Conservation (phyloP, 179 eudicot genomes). For the Gypsophila paniculata region DNA sequence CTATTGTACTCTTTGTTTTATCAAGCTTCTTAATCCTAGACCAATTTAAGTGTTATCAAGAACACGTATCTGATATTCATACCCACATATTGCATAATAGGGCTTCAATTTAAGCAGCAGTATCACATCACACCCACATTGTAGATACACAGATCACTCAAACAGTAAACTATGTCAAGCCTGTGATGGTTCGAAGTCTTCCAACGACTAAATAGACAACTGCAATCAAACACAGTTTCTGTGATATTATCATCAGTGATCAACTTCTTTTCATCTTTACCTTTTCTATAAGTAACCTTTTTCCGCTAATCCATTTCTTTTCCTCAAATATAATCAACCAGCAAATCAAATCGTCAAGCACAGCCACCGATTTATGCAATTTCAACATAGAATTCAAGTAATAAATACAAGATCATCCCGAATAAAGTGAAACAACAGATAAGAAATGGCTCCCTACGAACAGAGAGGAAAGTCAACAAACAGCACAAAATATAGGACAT, state of each 20-base stretch:
- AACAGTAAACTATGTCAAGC: not conserved
- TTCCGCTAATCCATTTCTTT: not conserved
- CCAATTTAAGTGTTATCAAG: too few relatives aligned
- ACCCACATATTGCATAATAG: not conserved
- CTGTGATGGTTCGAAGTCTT: not conserved
- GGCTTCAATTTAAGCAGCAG: not conserved
- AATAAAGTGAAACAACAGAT: not conserved
- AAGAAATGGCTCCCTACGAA: not conserved
- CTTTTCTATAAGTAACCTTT: not conserved
- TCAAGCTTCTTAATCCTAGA: too few relatives aligned
- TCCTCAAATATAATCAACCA: not conserved
- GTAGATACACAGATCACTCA: not conserved
- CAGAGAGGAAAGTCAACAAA: not conserved
- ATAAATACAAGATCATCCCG: not conserved
- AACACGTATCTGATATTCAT: too few relatives aligned
- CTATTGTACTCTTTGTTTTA: too few relatives aligned
- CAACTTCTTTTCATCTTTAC: not conserved
- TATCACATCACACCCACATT: not conserved
- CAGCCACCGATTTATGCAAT: not conserved
- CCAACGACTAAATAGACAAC: not conserved
- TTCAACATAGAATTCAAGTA: not conserved
- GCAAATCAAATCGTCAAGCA: not conserved
- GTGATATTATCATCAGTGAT: not conserved
- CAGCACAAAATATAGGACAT: not conserved
- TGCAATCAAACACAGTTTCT: not conserved